phyloP scores from a whole-genome alignment of 139 green algal species.

The Coccomyxa sp. region DNA sequence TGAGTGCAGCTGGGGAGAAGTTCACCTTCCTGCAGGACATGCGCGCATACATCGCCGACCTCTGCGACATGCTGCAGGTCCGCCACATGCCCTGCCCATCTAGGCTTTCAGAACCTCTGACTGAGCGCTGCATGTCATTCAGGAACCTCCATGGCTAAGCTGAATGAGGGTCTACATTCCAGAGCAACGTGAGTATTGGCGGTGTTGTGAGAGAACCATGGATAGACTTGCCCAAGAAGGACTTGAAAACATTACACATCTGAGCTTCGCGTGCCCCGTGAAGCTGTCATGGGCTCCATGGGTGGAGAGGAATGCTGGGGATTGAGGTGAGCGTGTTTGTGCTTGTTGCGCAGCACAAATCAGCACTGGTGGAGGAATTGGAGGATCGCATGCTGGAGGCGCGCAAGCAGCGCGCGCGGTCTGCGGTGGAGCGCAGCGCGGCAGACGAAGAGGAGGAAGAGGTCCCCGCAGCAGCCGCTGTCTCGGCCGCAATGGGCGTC shows the following conservation, averaged over 20 bases:
- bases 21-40: constrained; percentile 74
- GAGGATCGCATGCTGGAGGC: constrained; percentile 63
- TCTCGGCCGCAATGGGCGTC: constrained; percentile 54
- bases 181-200: too few species aligned
- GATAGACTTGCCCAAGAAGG: too few species aligned
- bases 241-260: too few species aligned
- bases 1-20: constrained; percentile 25
- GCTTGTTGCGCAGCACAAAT: constrained; percentile 56
- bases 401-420: constrained; percentile 35
- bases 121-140: too few species aligned
- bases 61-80: constrained; percentile 79
- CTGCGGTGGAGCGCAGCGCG: constrained; percentile 3
- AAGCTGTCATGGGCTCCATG: too few species aligned
- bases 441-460: constrained; percentile 40
- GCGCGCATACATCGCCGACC: constrained; percentile 71
- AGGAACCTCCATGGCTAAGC: too few species aligned
- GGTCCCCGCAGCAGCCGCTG: constrained; percentile 53
- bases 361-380: constrained; percentile 79
- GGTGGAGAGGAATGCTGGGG: too few species aligned
- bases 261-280: too few species aligned
- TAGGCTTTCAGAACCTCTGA: too few species aligned
- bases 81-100: neutral
- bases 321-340: too few species aligned
- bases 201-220: too few species aligned
- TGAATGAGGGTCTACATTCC: too few species aligned